Evolutionary conservation across 2,329 filamentous ascomycete genomes (phyloP), one percentile per base, ranked within the genome.

Genomic region (Alternaria sp.): DNA sequence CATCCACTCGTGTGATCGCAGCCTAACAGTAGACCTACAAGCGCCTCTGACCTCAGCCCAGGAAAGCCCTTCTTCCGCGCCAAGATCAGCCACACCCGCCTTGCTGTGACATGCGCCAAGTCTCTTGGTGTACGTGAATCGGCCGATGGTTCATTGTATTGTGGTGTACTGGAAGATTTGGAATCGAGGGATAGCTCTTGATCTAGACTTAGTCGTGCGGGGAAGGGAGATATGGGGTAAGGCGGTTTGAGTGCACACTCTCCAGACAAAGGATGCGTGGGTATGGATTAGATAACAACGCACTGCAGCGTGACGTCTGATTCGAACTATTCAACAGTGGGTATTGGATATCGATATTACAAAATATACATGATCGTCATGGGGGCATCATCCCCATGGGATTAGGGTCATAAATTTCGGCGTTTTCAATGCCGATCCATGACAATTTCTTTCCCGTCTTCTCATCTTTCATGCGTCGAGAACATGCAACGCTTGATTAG

Each of bases 21-120:
- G 17, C 14, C 31, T 33, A 14, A 24, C 21, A 36, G 17, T 21
- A 5, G 17, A 40, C 37, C 24, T 13, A 11, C 8, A 24, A 31
- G 29, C 54, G 54, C 54, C 54, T 52, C 54, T 52, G 54, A 56
- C 54, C 51, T 56, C 48, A 56, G 54, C 54, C 48, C 46, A 56
- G 4, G 11, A 17, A 48, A 24, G 44, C 31, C 36, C 33, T 17
- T 37, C 21, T 5, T 21, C 42, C 14, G 33, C 40, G 54, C 45
- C 48, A 51, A 56, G 54, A 36, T 6, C 31, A 31, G 26, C 14
- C 39, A 41, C 29, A 51, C 3, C 49, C 21, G 49, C 28, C 26
- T 26, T 24, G 13, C 13, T 31, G 36, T 51, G 37, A 40, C 49
- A 24, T 51, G 49, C 26, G 44, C 44, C 44, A 48, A 34, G 29